These are phyloP conservation scores for Evansstolkia leycettana DNA, from an alignment of 495 filamentous ascomycete genomes.

Conservation along the genomic window DNA sequence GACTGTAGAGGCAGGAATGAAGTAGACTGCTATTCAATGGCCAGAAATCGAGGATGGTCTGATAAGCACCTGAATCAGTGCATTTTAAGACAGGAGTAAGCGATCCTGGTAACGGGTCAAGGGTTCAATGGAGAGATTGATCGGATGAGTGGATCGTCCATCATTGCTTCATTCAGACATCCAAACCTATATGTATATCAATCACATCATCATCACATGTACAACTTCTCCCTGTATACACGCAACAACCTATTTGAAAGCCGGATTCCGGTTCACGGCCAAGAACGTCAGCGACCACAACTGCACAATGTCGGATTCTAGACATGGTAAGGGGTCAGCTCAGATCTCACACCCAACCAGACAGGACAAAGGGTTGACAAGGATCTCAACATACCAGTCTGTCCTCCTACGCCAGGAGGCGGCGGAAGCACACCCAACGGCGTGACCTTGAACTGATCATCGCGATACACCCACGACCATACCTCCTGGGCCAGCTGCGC, in stretches of 20 bases:
- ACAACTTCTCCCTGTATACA: no score
- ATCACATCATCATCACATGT: no score
- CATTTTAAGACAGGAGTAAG: no score
- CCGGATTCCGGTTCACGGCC: slow-evolving; percentile 2
- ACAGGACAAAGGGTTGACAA: not conserved
- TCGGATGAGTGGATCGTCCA: no score
- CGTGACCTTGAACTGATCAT: slow-evolving; percentile 33
- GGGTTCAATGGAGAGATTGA: no score
- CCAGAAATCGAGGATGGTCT: no score
- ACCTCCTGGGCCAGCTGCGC: slow-evolving; percentile 44
- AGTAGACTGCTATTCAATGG: no score
- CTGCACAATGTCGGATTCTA: slow-evolving; percentile 6
- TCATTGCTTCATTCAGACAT: no score
- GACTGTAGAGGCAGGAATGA: no score
- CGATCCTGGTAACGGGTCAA: no score
- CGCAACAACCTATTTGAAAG: not conserved
- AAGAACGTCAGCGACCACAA: slow-evolving; percentile 7
- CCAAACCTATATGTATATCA: no score
- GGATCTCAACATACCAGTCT: slow-evolving; percentile 15
- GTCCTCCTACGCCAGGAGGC: slow-evolving; percentile 30
- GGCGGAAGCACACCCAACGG: slow-evolving; percentile 41
- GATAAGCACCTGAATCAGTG: no score
- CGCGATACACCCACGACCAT: slow-evolving; percentile 48
- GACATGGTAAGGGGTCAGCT: not conserved
- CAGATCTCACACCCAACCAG: not conserved